Evolutionary conservation across 192 early-diverging fungal genomes (phyloP).

Genomic region (Gryganskiella cystojenkinii): DNA sequence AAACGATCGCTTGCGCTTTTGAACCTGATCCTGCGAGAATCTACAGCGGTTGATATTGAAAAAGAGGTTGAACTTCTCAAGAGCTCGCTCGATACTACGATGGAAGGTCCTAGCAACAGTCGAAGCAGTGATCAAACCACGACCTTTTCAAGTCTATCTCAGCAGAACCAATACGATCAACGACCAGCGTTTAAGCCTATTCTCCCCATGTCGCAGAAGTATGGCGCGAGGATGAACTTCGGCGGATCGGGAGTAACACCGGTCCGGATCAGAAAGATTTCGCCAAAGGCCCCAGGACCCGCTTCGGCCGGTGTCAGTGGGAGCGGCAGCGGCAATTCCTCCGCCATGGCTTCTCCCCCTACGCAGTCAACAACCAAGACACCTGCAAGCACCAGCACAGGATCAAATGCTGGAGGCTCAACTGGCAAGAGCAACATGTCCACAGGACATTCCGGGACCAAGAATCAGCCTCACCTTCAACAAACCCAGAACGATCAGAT

Average conservation of each 20-base stretch:
- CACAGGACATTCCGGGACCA: no score
- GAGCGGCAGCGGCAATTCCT: not conserved
- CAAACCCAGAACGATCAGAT: no score
- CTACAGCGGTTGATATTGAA: slow-evolving; percentile 28
- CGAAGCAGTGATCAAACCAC: not conserved
- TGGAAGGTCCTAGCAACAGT: slow-evolving; percentile 6
- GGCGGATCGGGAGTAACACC: slow-evolving; percentile 11
- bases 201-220: slow-evolving; percentile 46
- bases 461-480: no score
- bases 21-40: slow-evolving; percentile 32
- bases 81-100: slow-evolving; percentile 21
- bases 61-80: slow-evolving; percentile 34
- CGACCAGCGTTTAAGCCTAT: slow-evolving; percentile 39
- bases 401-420: no score
- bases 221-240: slow-evolving; percentile 25
- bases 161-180: slow-evolving; percentile 7
- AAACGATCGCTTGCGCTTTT: slow-evolving; percentile 23
- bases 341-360: not conserved
- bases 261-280: slow-evolving; percentile 37
- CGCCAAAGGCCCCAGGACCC: slow-evolving; percentile 19
- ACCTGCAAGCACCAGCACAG: no score
- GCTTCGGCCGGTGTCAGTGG: not conserved
- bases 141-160: not conserved
- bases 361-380: not conserved
- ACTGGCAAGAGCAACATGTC: no score